phyloP scores from a whole-genome alignment of 352 stramenopile species.

The Nothophytophthora sp. region DNA sequence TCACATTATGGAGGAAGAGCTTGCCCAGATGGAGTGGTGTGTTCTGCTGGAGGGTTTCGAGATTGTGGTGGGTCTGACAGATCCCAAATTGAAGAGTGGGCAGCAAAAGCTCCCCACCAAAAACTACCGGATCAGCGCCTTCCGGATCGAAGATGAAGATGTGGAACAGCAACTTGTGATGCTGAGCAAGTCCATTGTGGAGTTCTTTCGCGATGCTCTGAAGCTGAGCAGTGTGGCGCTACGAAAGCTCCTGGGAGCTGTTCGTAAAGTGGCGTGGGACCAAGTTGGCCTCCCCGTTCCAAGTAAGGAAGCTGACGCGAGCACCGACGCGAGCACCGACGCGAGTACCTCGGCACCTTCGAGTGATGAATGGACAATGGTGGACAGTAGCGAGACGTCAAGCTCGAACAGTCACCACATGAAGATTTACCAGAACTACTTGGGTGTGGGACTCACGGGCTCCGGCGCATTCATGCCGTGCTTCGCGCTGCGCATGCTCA shows the following conservation, averaged over 20 bases:
- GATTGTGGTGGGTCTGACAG: slow-evolving; percentile 75
- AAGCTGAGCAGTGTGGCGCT: slow-evolving; percentile 67
- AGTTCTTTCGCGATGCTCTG: slow-evolving; percentile 78
- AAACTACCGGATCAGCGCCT: slow-evolving; percentile 70
- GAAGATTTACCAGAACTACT: slow-evolving; percentile 79
- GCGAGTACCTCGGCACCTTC: slow-evolving; percentile 4
- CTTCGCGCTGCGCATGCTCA: slow-evolving; percentile 82
- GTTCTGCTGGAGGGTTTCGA: slow-evolving; percentile 79
- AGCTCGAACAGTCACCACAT: slow-evolving; percentile 62
- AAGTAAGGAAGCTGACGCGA: slow-evolving; percentile 15
- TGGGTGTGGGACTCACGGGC: slow-evolving; percentile 66
- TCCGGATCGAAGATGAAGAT: slow-evolving; percentile 83
- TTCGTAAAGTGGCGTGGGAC: slow-evolving; percentile 70
- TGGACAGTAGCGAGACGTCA: slow-evolving; percentile 38
- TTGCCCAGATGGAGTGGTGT: slow-evolving; percentile 76
- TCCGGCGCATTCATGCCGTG: slow-evolving; percentile 66
- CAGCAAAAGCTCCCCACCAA: slow-evolving; percentile 79
- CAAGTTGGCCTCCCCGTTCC: slow-evolving; percentile 61
- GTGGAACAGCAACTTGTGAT: slow-evolving; percentile 87
- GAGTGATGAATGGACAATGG: slow-evolving; percentile 19
- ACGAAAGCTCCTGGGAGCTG: slow-evolving; percentile 54
- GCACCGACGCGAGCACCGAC: slow-evolving; percentile 1
- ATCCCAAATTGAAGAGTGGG: slow-evolving; percentile 68
- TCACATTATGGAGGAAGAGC: slow-evolving; percentile 87
- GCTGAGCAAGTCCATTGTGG: slow-evolving; percentile 83